Conservation (phyloP, 805 yeast species). For the Metschnikowia santaceciliae region DNA sequence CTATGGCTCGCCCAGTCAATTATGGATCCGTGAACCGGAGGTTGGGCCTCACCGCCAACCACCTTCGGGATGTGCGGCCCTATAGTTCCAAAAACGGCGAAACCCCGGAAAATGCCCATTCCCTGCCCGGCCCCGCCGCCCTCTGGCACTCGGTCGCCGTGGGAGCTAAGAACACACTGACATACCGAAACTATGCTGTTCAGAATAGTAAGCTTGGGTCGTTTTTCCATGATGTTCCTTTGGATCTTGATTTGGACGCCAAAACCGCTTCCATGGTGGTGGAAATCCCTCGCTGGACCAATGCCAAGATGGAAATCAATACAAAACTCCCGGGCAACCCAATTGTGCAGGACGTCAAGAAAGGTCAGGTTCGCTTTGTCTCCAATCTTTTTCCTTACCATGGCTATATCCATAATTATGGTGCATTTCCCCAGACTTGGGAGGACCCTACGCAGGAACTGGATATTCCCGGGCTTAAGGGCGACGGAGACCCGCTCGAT, state of each 20-base stretch:
- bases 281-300: conserved; percentile 98
- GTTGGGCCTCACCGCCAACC: conserved; percentile 10
- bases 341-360: conserved; percentile 94
- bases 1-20: neutral
- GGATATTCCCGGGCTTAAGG: conserved; percentile 47
- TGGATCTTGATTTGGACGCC: conserved; percentile 40
- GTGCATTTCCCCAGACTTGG: conserved; percentile 97
- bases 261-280: conserved; percentile 69
- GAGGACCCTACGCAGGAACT: conserved; percentile 62
- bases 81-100: too few relatives aligned
- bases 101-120: neutral
- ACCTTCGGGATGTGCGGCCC: conserved; percentile 3
- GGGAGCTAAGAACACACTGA: conserved; percentile 35
- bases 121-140: neutral
- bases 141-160: conserved; percentile 5
- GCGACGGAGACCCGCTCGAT: conserved; percentile 95
- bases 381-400: conserved; percentile 98
- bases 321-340: conserved; percentile 86
- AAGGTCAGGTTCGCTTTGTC: conserved; percentile 93
- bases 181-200: conserved; percentile 42
- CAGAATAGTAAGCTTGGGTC: conserved; percentile 47
- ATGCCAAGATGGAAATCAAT: conserved; percentile 93
- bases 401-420: conserved; percentile 97
- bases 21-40: conserved; percentile 5
- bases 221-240: conserved; percentile 70